Evolutionary conservation across 1,139 yeast species (phyloP).

Genomic region (Geotrichum cucujoidarum): DNA sequence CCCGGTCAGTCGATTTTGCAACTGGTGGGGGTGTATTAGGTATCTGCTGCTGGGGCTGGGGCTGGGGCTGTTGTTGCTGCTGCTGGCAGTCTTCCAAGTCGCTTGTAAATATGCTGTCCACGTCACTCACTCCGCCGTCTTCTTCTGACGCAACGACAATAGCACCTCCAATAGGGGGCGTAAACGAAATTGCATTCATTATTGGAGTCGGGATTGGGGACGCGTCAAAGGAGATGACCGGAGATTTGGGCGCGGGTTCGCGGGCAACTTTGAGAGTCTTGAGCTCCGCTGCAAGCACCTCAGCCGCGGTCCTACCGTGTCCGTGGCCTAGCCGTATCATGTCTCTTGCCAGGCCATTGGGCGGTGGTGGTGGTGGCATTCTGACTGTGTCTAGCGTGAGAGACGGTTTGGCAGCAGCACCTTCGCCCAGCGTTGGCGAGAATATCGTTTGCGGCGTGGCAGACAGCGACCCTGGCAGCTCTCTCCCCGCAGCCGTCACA

Average conservation of each 20-base stretch:
- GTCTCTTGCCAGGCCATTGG: too few species aligned
- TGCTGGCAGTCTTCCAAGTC: neutral
- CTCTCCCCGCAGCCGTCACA: neutral
- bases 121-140: constrained; percentile 14
- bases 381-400: too few species aligned
- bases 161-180: constrained; percentile 19
- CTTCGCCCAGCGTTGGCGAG: too few species aligned
- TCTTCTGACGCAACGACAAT: constrained; percentile 15
- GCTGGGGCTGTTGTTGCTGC: neutral
- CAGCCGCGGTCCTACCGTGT: neutral
- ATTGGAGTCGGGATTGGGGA: constrained; percentile 25
- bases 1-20: constrained; percentile 67
- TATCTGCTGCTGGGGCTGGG: neutral
- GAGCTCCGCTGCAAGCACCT: constrained; percentile 2
- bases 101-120: constrained; percentile 16
- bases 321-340: too few species aligned
- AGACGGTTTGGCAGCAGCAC: too few species aligned
- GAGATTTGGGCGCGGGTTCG: constrained; percentile 3
- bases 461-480: neutral
- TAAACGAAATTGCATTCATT: constrained; percentile 25
- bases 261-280: neutral
- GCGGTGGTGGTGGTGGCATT: too few species aligned
- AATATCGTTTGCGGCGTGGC: neutral
- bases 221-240: constrained; percentile 18
- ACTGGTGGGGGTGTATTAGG: constrained; percentile 25